Base-by-base conservation (phyloP, 352 stramenopile genomes). In the Thalassiosira mediterranea region DNA sequence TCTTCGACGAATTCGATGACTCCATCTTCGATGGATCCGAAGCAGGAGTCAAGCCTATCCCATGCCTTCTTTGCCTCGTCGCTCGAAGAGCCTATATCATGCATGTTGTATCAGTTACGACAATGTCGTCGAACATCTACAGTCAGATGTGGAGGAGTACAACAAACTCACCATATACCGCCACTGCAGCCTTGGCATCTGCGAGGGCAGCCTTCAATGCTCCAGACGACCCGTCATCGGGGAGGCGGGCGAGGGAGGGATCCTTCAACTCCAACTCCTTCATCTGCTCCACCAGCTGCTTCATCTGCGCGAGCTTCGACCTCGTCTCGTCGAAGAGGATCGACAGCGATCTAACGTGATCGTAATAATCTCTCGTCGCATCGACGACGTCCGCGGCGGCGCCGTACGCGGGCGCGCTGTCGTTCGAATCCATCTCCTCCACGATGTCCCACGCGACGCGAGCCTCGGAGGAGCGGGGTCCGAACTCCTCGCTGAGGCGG, bases 391-490 rank as follows among this genome's bases (percentile, higher is more conserved):
- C 19, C 11, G 21, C 17, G 23, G 15, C 17, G 17, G 4, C 4
- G 23, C 17, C 47, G 5, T 23, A 29, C 1, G 29, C 15, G 19
- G 7, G 1, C 29, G n/a, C 46, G 34, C 34, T 46, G 5, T 62
- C 47, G 15, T 0, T 67, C 0, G 64, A 38, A 52, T 28, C 4
- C 8, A 72, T 46, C 59, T 76, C 67, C 53, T 76, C 67, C 10
- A 76, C 67, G 38, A 70, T 71, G 54, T 76, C 67, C 58, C 57
- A 76, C 10, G 61, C 70, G n/a, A 74, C 63, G 13, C 29, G 29
- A 2, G 61, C 70, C 32, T 79, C 62, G n/a, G 26, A 51, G 15
- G 62, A 75, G 3, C 44, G 51, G 17, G 44, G 31, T 26, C 71
- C 71, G 26, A 64, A 74, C 44, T 69, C 56, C 34, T 69, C 42